Evolutionary conservation across 257 asterid species (phyloP), one percentile per base, ranked within the genome.

Genomic region (Salvia miltiorrhiza): DNA sequence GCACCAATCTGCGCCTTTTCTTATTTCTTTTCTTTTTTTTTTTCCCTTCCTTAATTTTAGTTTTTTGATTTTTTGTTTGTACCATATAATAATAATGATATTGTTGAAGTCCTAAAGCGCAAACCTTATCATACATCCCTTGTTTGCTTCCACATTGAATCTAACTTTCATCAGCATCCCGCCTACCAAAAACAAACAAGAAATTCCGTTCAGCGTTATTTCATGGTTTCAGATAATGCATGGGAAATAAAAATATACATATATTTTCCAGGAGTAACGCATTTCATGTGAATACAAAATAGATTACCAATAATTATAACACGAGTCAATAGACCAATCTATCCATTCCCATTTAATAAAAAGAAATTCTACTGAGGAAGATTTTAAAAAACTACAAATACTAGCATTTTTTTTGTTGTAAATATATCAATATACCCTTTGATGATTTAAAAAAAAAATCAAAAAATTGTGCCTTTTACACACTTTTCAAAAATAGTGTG

Each of bases 51-150:
- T 60, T 60, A 4, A 19, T 60, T 60, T 60, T 2, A 19, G 32
- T 6, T 71, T 11, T 65, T 17, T 59, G 9, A 49, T 20, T 5
- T 3, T 44, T 40, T 66, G 12, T 56, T 66, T 69, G 80, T 78
- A 72, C 68, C 75, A 61, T 69, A 83, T 66, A 70, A 77, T 80
- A 78, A 79, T 23, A 52, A 4, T 23, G 8, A 0, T 57, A n/a
- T 32, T 62, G 71, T 52, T 45, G 69, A 13, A 41, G 71, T 66
- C 64, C 63, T 47, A 21, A 2, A 41, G 9, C 64, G 47, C 33
- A 61, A 64, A 74, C 47, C 77, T 78, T 80, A 71, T 78, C 81
- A 21, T 28, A 26, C 40, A 32, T 53, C 53, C 21, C 24, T 37
- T 45, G 35, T 59, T 16, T 67, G 9, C 59, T 67, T 67, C 72